A percentile compares a stretch with the other conserved stretches of the same genome.
Conservation (phyloP, 2,329 filamentous ascomycete species). For the Hymenoscyphus fraxineus region DNA sequence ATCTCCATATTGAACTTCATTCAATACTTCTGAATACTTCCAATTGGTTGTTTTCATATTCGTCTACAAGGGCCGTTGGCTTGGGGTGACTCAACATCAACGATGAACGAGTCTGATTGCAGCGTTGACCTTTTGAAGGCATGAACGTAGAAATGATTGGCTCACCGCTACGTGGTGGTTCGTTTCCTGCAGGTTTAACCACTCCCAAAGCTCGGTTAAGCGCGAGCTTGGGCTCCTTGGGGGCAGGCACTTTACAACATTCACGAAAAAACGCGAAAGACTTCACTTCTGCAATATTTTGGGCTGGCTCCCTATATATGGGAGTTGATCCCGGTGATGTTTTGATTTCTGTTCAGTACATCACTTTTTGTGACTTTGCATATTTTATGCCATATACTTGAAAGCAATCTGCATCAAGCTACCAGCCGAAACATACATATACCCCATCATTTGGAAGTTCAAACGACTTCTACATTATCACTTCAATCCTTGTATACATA, state of each 20-base stretch:
- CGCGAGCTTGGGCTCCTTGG: background rate
- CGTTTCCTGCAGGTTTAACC: background rate
- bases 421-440: background rate
- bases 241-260: background rate
- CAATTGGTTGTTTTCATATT: background rate
- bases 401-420: background rate
- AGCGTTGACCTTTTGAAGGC: background rate
- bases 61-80: background rate
- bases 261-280: background rate
- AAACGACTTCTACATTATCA: background rate
- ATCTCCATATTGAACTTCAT: background rate
- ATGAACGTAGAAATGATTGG: background rate
- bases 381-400: background rate
- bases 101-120: background rate
- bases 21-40: background rate
- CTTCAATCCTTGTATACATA: background rate
- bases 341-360: background rate
- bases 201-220: background rate
- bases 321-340: background rate
- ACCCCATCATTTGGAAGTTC: background rate
- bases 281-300: background rate
- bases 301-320: background rate
- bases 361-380: background rate
- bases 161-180: background rate
- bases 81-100: conserved; percentile 1